These are phyloP conservation scores for Striga hermonthica DNA, from an alignment of 305 asterid species.

Conservation along the genomic window DNA sequence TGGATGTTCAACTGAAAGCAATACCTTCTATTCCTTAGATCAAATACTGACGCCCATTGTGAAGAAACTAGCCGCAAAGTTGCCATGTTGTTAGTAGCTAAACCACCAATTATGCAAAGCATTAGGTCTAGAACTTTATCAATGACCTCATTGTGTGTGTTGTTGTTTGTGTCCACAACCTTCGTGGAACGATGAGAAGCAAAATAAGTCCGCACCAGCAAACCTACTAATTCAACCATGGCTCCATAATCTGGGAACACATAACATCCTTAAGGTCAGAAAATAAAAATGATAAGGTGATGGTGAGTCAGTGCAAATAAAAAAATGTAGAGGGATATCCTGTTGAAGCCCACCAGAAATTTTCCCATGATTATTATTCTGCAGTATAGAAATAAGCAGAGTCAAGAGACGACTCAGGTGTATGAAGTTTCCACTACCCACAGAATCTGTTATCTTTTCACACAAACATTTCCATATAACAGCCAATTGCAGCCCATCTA, in stretches of 20 bases:
- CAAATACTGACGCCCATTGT: constrained; percentile 67
- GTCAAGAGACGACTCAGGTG: constrained; percentile 59
- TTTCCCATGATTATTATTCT: constrained; percentile 48
- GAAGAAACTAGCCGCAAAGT: constrained; percentile 43
- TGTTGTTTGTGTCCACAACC: constrained; percentile 27
- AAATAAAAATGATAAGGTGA: constrained; percentile 7
- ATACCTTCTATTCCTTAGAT: constrained; percentile 64
- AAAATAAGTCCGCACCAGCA: constrained; percentile 56
- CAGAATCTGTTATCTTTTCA: constrained; percentile 47
- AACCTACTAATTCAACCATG: constrained; percentile 51
- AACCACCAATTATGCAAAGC: constrained; percentile 68
- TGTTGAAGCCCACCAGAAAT: constrained; percentile 55
- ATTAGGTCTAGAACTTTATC: constrained; percentile 59
- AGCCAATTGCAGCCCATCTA: constrained; percentile 49
- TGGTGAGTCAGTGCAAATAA: constrained; percentile 23
- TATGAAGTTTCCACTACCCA: constrained; percentile 36
- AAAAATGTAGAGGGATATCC: constrained; percentile 17
- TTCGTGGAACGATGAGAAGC: constrained; percentile 37
- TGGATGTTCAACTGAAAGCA: constrained; percentile 27
- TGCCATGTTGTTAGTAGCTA: constrained; percentile 44
- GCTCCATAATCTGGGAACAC: constrained; percentile 51
- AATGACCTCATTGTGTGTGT: constrained; percentile 41
- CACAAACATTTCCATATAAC: constrained; percentile 57
- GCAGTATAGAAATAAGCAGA: constrained; percentile 57
- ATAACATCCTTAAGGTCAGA: constrained; percentile 9